Evolutionary conservation across 208 protist species (phyloP), one percentile per base, ranked within the genome.

Genomic region (Trypanosoma platydactyli): DNA sequence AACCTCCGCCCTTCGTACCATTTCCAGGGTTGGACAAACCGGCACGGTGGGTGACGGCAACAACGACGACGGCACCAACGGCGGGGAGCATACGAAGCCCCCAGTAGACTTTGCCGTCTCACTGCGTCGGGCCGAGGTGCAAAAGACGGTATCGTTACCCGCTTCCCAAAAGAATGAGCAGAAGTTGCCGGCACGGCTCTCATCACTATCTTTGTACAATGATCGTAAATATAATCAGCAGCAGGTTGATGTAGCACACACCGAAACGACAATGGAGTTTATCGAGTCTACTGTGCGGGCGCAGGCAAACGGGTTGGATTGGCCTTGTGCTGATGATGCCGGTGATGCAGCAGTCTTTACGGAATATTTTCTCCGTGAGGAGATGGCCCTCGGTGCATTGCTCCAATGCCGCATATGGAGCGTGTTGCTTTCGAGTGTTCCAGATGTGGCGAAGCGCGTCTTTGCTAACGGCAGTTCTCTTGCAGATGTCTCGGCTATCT

Each of bases 361-460:
- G 12, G 7, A 42, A 20, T 73, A 67, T 59, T 79, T 79, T 70
- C 29, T 79, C 16, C 60, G 60, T 42, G 44, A 81, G n/a, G 58
- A 61, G 40, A 22, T 30, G 1, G 41, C 33, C 13, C 20, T 72
- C 25, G 68, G 72, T 11, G 68, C 59, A 16, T 12, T 46, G 48
- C 20, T 81, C 7, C 80, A 69, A 16, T 58, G 61, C 38, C 64
- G 68, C 27, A 71, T 79, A 15, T 89, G 83, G 83, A 77, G 71
- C 27, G 38, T 58, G 18, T 45, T 86, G 15, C 57, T 79, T 18
- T 52, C 68, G 5, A n/a, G 38, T 33, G 55, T 76, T 55, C 57
- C 53, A 38, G 80, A 89, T 56, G 40, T 84, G 4, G 75, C 63
- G 29, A 56, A 76, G 6, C 29, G 71, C 24, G 41, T 79, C 13